Evolutionary conservation across 2,329 filamentous ascomycete species (phyloP), one percentile per base, ranked within the genome.

Genomic region (Corinectria fuckeliana): DNA sequence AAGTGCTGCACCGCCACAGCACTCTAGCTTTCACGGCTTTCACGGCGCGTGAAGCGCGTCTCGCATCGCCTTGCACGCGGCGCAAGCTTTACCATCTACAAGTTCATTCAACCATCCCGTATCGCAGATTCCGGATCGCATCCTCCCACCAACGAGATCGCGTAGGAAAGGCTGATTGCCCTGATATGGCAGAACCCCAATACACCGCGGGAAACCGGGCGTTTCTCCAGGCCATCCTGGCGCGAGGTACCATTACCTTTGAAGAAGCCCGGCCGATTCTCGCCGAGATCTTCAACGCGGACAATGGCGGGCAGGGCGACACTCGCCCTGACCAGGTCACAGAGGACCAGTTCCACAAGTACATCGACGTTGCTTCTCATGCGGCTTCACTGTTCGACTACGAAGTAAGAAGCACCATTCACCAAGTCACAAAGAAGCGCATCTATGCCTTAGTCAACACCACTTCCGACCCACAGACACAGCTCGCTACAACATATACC

Each of bases 381-480:
- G 87, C 87, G 20, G 85, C 96, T 47, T 91, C 90, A 0, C 83
- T 86, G 8, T 92, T 96, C 72, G 94, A 98, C 78, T 88, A 93
- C 66, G 93, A 97, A 75, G 92, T 99, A 71, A 88, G 92, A 61
- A 90, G 83, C 71, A 85, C 86, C 4, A 77, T 86, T 32, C 87
- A 95, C 69, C 93, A 97, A 74, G 72, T 76, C 25, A 82, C 82
- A 9, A 86, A 85, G 65, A 80, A 87, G 69, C 85, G 87, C n/a
- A 80, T 93, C 20, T 97, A 89, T 74, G 92, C 91, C 2, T 82
- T 99, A 30, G 89, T 98, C 45, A 99, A 99, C 77, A 92, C 90
- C 1, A 89, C 91, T 9, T 92, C 90, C 61, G 95, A 99, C 75
- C 81, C 89, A 0, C 80, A 94, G 60, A 96, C 92, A 0, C 94